Evolutionary conservation across 257 asterid species (phyloP).

Genomic region (Gentiana dahurica): DNA sequence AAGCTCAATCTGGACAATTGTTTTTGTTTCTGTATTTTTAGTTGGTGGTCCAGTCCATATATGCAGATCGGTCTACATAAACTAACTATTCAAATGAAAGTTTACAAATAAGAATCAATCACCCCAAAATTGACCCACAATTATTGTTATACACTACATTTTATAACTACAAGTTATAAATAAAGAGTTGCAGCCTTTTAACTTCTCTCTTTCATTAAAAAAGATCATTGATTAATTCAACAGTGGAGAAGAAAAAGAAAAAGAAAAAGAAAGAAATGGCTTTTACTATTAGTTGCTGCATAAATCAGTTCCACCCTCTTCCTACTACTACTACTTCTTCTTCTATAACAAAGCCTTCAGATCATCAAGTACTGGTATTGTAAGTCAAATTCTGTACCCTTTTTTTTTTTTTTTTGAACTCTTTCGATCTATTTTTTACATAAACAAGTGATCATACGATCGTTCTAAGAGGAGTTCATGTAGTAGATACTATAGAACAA

Average conservation of each 20-base stretch:
- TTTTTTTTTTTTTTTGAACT: not conserved
- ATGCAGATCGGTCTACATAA: too few species aligned
- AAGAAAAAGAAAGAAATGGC: slow-evolving; percentile 22
- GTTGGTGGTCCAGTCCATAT: too few species aligned
- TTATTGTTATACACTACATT: not conserved
- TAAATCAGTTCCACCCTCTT: slow-evolving; percentile 23
- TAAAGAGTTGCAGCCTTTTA: too few species aligned
- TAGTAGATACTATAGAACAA: too few species aligned
- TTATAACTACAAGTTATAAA: not conserved
- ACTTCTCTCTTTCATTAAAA: not conserved
- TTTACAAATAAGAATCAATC: too few species aligned
- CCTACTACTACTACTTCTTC: slow-evolving; percentile 21
- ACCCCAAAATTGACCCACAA: too few species aligned
- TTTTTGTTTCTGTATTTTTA: too few species aligned
- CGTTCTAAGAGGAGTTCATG: too few species aligned
- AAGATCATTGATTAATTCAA: too few species aligned
- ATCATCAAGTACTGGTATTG: slow-evolving; percentile 1
- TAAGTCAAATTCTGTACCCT: not conserved
- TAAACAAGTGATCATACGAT: too few species aligned
- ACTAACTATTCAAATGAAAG: too few species aligned
- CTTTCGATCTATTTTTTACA: not conserved
- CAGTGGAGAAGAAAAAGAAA: not conserved
- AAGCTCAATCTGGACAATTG: too few species aligned
- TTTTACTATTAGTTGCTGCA: slow-evolving; percentile 37
- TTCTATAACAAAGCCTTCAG: slow-evolving; percentile 11